Conservation (phyloP, 1,139 yeast species). For the Hemisphaericaspora xylofermentans region DNA sequence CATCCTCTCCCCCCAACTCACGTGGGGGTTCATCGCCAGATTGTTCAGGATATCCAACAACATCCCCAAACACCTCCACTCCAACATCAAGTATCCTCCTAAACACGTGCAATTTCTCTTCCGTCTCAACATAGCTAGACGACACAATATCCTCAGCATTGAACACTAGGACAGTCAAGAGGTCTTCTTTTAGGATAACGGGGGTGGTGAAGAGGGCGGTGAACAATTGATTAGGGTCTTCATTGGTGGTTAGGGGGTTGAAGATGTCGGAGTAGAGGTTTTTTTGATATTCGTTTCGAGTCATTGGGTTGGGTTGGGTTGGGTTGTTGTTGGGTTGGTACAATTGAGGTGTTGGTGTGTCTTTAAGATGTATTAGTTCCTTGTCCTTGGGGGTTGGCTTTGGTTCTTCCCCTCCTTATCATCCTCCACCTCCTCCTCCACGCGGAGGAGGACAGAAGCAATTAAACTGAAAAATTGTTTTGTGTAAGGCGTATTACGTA, state of each 20-base stretch:
- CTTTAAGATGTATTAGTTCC: too few species aligned
- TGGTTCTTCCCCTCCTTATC: too few species aligned
- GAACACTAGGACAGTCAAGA: conserved; percentile 24
- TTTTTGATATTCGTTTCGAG: conserved; percentile 17
- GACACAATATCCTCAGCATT: conserved; percentile 16
- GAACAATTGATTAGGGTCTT: conserved; percentile 24
- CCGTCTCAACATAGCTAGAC: conserved; percentile 5
- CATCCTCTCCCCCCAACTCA: conserved; percentile 10
- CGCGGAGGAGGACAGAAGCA: too few species aligned
- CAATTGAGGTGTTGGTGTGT: too few species aligned
- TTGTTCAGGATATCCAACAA: conserved; percentile 13
- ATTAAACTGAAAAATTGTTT: too few species aligned
- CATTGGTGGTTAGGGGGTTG: conserved; percentile 21
- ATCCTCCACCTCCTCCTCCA: too few species aligned
- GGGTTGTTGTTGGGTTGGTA: too few species aligned
- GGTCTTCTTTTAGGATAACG: conserved; percentile 24
- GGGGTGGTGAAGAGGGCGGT: conserved; percentile 27
- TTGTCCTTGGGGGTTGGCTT: too few species aligned
- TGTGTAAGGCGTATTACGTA: too few species aligned
- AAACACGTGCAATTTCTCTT: conserved; percentile 11
- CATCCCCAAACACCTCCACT: conserved; percentile 17
- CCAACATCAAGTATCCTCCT: conserved; percentile 24
- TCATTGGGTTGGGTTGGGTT: too few species aligned
- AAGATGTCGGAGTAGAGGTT: conserved; percentile 28
- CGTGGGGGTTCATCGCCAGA: not conserved